Evolutionary conservation across 768 basidiomycete species (phyloP).

Genomic region (Amanita molliuscula): DNA sequence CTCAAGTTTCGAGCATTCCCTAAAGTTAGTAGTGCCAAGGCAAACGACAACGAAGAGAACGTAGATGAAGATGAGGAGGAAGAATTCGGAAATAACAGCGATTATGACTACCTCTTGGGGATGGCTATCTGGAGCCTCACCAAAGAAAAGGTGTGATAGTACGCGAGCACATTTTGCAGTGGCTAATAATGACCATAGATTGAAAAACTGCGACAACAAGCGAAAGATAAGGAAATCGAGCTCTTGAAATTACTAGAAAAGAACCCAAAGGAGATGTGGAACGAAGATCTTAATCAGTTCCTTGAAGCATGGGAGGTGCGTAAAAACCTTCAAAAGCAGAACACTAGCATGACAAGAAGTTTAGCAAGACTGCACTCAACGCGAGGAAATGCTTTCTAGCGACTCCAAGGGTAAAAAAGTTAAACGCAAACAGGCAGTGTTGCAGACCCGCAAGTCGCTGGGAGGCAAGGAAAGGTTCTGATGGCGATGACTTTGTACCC

Average conservation of each 20-base stretch:
- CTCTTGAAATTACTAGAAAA: conserved; percentile 68
- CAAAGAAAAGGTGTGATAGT: conserved; percentile 65
- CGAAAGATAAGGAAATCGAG: conserved; percentile 74
- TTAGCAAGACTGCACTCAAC: conserved; percentile 34
- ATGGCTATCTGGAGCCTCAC: conserved; percentile 97
- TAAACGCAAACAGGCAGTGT: conserved; percentile 35
- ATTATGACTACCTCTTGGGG: conserved; percentile 89
- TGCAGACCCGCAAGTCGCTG: conserved; percentile 40
- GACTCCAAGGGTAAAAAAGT: conserved; percentile 39
- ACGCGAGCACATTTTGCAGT: neutral
- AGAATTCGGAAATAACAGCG: conserved; percentile 24
- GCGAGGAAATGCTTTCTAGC: conserved; percentile 28
- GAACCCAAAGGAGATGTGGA: conserved; percentile 81
- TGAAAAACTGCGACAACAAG: conserved; percentile 72
- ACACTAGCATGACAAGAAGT: conserved; percentile 4
- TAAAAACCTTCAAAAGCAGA: conserved; percentile 2
- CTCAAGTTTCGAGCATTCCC: conserved; percentile 89
- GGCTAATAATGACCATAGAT: conserved; percentile 38
- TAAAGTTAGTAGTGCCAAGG: conserved; percentile 46
- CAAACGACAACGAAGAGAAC: conserved; percentile 20
- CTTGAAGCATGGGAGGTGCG: conserved; percentile 77
- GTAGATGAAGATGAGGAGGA: conserved; percentile 43
- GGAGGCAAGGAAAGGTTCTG: conserved; percentile 23
- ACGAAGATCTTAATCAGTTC: conserved; percentile 79
- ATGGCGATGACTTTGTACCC: conserved; percentile 39